Base-by-base conservation (phyloP, 1,284 basidiomycete genomes). In the Grifola frondosa region DNA sequence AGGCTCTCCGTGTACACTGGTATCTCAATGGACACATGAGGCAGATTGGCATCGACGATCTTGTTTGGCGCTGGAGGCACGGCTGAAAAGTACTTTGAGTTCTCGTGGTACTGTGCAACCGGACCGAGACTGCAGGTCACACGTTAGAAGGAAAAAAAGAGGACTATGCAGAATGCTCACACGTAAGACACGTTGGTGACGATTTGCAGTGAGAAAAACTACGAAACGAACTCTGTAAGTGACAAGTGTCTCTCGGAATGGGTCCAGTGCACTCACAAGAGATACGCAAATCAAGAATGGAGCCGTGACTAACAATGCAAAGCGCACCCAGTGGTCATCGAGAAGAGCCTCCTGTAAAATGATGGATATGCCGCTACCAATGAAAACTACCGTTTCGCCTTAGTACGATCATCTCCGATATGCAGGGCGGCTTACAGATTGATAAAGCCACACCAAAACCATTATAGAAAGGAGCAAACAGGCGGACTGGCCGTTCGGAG, bases 1-100 rank as follows among this genome's bases (percentile, higher is more conserved):
- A 82, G 63, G 46, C 78, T 83, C 65, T 88, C 88, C 65, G 88
- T 89, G 69, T 89, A 90, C 5, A 90, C 88, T 0, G 88, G 87
- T 71, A 90, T 77, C 58, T 88, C 79, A 44, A 89, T 73, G 0
- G 87, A 86, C 46, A 90, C 70, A 55, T 88, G 88, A 1, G 87
- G 87, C 2, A 90, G 69, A 24, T 66, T 68, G 1, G 65, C 49
- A 53, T 87, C 84, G n/a, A 85, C 67, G 16, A 73, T 72, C 38
- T 74, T 74, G 60, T 84, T 83, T 11, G 80, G 68, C 7, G 59
- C 66, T 0, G 84, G 80, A 17, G 66, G 70, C 39, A 78, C 46
- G 5, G 83, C 84, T 4, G 81, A 84, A 62, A 86, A 88, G 57
- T 84, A 88, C 34, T 73, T 73, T 0, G 81, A 84, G 64, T 88